Percentiles rank a stretch among this genome's conserved stretches.
Evolutionary conservation across 495 filamentous ascomycete genomes (phyloP).

Genomic region (Daldinia loculata): DNA sequence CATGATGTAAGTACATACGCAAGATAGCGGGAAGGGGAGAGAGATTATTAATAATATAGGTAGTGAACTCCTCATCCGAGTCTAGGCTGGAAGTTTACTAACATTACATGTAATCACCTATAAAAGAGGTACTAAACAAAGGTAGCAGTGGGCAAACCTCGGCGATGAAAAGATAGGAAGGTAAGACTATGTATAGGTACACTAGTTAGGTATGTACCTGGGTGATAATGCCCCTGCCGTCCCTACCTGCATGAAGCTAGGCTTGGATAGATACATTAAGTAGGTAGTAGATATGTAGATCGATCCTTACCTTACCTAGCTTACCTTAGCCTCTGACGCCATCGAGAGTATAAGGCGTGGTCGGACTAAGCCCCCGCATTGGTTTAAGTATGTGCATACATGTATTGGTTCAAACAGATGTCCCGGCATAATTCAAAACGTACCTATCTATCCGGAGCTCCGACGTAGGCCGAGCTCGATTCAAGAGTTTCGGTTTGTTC

Average conservation of each 20-base stretch:
- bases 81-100: background rate
- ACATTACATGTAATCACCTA: no score
- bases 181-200: background rate
- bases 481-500: slow-evolving; percentile 27
- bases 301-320: slow-evolving; percentile 1
- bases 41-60: slow-evolving; percentile 29
- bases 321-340: slow-evolving; percentile 40
- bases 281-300: slow-evolving; percentile 4
- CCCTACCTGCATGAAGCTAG: slow-evolving; percentile 2
- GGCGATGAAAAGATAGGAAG: slow-evolving; percentile 1
- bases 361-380: slow-evolving; percentile 28
- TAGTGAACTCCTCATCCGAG: background rate
- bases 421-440: slow-evolving; percentile 1
- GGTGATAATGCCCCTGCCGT: background rate
- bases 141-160: background rate
- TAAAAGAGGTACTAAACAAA: background rate
- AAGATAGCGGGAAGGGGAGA: background rate
- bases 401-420: slow-evolving; percentile 27
- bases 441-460: slow-evolving; percentile 15
- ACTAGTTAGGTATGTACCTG: background rate
- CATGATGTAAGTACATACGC: background rate
- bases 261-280: background rate
- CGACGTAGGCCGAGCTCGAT: slow-evolving; percentile 26
- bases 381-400: slow-evolving; percentile 8
- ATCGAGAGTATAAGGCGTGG: slow-evolving; percentile 31